Conservation (phyloP, 495 filamentous ascomycete species). For the Penicillium crystallinum region DNA sequence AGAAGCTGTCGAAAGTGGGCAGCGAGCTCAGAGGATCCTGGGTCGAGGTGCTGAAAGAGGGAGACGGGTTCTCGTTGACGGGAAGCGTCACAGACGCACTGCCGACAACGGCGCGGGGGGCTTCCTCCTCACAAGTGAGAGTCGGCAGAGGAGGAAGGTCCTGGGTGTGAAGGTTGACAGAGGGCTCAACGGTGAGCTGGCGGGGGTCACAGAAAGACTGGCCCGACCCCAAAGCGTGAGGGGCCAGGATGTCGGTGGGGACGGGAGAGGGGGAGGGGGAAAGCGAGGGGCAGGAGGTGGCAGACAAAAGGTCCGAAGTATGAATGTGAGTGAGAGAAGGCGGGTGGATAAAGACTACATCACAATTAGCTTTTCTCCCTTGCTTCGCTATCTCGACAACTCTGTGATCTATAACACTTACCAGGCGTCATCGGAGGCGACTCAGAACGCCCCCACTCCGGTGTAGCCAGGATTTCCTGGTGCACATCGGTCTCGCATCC, state of each 20-base stretch:
- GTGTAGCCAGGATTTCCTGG: constrained; percentile 67
- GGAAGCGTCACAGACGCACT: constrained; percentile 56
- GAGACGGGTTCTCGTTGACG: constrained; percentile 44
- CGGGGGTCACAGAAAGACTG: constrained; percentile 83
- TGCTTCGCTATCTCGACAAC: constrained; percentile 13
- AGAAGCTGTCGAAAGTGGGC: constrained; percentile 75
- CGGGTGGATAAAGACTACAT: constrained; percentile 74
- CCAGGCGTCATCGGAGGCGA: constrained; percentile 92
- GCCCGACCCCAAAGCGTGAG: constrained; percentile 43
- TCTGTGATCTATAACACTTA: constrained; percentile 49
- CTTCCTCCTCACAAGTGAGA: constrained; percentile 65
- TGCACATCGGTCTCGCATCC: constrained; percentile 70
- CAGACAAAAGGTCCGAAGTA: constrained; percentile 67
- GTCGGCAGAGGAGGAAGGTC: constrained; percentile 68
- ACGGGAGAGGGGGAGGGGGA: constrained; percentile 69
- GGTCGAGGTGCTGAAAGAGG: constrained; percentile 44
- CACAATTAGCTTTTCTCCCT: constrained; percentile 22
- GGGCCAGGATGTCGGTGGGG: constrained; percentile 55
- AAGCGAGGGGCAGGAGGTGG: constrained; percentile 74
- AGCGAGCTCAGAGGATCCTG: constrained; percentile 56
- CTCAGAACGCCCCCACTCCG: constrained; percentile 68
- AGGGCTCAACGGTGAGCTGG: constrained; percentile 74
- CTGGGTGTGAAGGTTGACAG: constrained; percentile 45
- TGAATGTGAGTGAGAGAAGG: constrained; percentile 61
- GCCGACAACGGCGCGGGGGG: constrained; percentile 68